phyloP scores from a whole-genome alignment of 257 asterid species.

The Salvia rosmarinus region DNA sequence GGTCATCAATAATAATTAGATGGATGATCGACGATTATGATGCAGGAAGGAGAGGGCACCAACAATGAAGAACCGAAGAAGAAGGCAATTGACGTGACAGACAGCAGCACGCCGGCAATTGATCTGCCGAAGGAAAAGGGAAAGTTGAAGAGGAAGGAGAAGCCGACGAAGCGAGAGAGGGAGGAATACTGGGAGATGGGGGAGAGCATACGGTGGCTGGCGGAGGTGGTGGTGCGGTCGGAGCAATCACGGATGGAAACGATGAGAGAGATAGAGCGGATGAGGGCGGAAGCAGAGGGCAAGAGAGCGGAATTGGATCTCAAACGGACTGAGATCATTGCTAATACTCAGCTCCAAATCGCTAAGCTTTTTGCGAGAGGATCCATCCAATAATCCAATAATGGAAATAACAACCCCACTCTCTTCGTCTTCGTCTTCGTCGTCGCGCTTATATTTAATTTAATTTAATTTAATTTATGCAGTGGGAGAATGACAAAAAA shows the following conservation, averaged over 20 bases:
- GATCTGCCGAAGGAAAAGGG: conserved; percentile 39
- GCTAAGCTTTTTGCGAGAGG: conserved; percentile 68
- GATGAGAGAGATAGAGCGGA: conserved; percentile 71
- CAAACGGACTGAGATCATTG: conserved; percentile 70
- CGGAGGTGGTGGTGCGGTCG: conserved; percentile 69
- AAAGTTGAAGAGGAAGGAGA: conserved; percentile 35
- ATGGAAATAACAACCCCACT: no score
- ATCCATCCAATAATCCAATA: conserved; percentile 55
- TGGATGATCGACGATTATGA: not conserved
- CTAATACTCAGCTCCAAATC: conserved; percentile 73
- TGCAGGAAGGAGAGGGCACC: conserved; percentile 46
- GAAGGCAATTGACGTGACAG: conserved; percentile 44
- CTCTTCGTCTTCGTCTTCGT: not conserved
- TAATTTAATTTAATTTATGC: not conserved
- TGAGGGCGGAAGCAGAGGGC: conserved; percentile 75
- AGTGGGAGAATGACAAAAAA: not conserved
- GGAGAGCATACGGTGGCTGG: conserved; percentile 74
- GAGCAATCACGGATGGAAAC: conserved; percentile 79
- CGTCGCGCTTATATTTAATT: not conserved
- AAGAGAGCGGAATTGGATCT: conserved; percentile 83
- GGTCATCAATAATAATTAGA: no score
- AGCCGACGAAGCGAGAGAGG: conserved; percentile 41
- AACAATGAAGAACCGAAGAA: conserved; percentile 43
- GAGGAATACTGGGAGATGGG: conserved; percentile 48
- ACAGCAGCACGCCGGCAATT: conserved; percentile 67